Percentiles rank a stretch among this genome's conserved stretches.
These are phyloP conservation scores for Pisolithus sp. DNA, from an alignment of 768 basidiomycete genomes.

Conservation along the genomic window DNA sequence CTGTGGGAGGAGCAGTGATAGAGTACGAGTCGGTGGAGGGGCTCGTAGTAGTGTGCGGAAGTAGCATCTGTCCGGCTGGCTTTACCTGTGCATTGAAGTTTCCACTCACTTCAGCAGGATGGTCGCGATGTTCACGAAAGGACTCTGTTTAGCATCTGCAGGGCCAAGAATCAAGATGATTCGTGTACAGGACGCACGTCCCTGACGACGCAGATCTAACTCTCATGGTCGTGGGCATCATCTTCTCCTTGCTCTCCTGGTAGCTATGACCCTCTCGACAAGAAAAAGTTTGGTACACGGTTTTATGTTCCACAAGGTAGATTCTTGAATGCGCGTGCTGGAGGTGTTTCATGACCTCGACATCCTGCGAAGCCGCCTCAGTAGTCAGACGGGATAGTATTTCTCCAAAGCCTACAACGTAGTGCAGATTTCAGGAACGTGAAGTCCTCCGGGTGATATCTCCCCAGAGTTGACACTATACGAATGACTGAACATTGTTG, in stretches of 20 bases:
- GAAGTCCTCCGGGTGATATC: too few species aligned
- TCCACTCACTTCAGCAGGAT: too few species aligned
- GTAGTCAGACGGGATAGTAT: conserved; percentile 50
- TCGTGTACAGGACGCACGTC: conserved; percentile 29
- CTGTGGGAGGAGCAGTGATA: too few species aligned
- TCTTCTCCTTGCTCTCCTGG: conserved; percentile 24
- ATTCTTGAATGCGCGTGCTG: conserved; percentile 39
- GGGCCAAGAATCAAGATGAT: too few species aligned
- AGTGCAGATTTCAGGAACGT: conserved; percentile 21
- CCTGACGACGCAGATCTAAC: conserved; percentile 20
- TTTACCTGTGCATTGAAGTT: too few species aligned
- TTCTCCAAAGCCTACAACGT: conserved; percentile 44
- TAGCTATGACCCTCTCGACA: conserved; percentile 33
- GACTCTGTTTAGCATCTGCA: too few species aligned
- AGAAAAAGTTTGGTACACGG: too few species aligned
- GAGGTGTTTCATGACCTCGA: conserved; percentile 16
- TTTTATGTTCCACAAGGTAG: conserved; percentile 32
- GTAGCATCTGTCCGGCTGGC: too few species aligned
- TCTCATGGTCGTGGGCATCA: too few species aligned
- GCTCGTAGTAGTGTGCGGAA: too few species aligned
- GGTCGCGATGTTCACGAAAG: too few species aligned
- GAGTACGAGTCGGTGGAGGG: too few species aligned
- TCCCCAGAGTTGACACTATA: conserved; percentile 48
- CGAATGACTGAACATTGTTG: conserved; percentile 55
- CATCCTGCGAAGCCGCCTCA: conserved; percentile 39